A percentile compares a stretch with the other conserved stretches of the same genome.
Conservation (phyloP, 495 filamentous ascomycete species). For the Hyaloscypha hepaticicola region DNA sequence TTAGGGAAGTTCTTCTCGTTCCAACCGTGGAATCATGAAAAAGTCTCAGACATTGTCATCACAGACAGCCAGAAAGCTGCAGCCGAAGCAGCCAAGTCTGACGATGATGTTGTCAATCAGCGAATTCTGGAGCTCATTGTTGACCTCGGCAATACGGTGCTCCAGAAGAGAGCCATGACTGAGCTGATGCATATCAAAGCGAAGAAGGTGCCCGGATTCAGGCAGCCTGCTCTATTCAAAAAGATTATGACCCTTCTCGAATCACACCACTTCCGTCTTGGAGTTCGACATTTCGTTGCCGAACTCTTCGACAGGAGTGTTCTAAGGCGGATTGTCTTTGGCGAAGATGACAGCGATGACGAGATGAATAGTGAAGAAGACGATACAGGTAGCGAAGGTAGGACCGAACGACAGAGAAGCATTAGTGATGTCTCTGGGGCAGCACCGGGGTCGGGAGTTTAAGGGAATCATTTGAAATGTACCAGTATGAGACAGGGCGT, state of each 20-base stretch:
- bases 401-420: conserved; percentile 51
- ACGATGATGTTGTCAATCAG: conserved; percentile 65
- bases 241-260: conserved; percentile 85
- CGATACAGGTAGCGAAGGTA: conserved; percentile 28
- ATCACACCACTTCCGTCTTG: conserved; percentile 82
- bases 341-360: conserved; percentile 43
- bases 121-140: conserved; percentile 75
- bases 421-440: conserved; percentile 36
- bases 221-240: conserved; percentile 71
- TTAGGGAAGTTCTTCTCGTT: conserved; percentile 73
- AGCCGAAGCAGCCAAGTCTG: conserved; percentile 44
- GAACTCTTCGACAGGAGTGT: conserved; percentile 92
- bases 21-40: conserved; percentile 46
- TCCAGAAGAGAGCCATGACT: conserved; percentile 71
- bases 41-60: conserved; percentile 42
- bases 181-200: conserved; percentile 63
- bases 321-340: conserved; percentile 72
- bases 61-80: conserved; percentile 38
- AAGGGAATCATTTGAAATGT: conserved; percentile 15
- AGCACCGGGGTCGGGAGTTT: conserved; percentile 2
- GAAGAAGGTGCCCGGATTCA: conserved; percentile 64
- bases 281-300: conserved; percentile 80
- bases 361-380: conserved; percentile 29
- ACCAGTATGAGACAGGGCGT: conserved; percentile 24
- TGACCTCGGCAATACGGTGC: conserved; percentile 86